Conservation (phyloP, 2,329 filamentous ascomycete species). For the Clathrospora elynae region DNA sequence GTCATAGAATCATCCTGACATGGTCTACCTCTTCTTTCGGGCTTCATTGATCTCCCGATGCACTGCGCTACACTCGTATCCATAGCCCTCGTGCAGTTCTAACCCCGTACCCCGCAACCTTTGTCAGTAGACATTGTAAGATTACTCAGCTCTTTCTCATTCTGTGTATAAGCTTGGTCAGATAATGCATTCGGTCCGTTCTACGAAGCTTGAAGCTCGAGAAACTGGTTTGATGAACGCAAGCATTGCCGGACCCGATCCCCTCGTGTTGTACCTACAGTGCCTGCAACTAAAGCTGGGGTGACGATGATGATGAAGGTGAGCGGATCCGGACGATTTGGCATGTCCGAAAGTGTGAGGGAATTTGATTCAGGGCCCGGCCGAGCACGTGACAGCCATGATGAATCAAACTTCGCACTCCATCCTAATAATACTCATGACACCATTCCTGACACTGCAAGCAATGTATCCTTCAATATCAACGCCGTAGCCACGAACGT, state of each 20-base stretch:
- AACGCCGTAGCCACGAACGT: conserved; percentile 26
- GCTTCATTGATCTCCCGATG: background rate
- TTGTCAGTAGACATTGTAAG: background rate
- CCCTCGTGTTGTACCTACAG: no score
- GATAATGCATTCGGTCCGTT: no score
- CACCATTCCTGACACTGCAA: conserved; percentile 7
- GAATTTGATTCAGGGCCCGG: conserved; percentile 15
- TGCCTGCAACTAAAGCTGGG: no score
- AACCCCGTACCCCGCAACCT: background rate
- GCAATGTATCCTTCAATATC: conserved; percentile 26
- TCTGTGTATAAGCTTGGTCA: no score
- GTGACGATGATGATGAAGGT: no score
- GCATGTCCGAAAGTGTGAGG: conserved; percentile 6
- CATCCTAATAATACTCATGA: conserved; percentile 5
- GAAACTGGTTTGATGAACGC: no score
- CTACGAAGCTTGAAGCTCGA: no score
- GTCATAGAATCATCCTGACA: no score
- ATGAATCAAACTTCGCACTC: conserved; percentile 4
- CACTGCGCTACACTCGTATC: background rate
- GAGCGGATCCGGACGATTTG: no score
- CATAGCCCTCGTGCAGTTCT: background rate
- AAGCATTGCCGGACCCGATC: no score
- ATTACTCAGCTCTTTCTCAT: background rate
- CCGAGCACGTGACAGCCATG: conserved; percentile 19
- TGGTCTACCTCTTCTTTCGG: no score